Conservation (phyloP, 2,329 filamentous ascomycete species). For the Colletotrichum sp. region DNA sequence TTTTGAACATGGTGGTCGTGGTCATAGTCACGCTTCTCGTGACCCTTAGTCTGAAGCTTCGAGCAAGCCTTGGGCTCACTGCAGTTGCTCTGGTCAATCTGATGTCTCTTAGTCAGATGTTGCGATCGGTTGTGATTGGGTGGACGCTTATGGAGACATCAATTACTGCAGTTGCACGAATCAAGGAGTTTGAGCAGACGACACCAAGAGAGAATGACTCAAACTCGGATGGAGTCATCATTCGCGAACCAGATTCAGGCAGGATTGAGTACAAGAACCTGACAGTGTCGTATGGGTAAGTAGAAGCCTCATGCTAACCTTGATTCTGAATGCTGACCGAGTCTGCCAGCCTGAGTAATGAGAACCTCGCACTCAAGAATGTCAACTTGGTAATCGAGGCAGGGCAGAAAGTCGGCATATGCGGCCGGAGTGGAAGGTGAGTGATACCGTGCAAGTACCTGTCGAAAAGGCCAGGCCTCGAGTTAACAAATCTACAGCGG, state of each 20-base stretch:
- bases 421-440: neutral
- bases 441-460: neutral
- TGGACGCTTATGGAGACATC: neutral
- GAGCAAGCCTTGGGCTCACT: neutral
- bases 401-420: neutral
- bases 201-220: neutral
- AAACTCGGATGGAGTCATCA: neutral
- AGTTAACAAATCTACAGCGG: neutral
- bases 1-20: constrained; percentile 33
- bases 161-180: neutral
- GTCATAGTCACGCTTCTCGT: neutral
- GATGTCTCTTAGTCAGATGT: neutral
- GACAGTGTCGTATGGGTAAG: neutral
- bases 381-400: neutral
- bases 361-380: neutral
- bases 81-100: neutral
- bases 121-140: neutral
- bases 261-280: neutral
- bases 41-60: neutral
- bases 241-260: neutral
- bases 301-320: neutral
- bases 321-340: neutral
- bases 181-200: neutral
- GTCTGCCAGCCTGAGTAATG: neutral
- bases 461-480: accelerated